phyloP scores from a whole-genome alignment of 1,284 basidiomycete genomes.

The Volvariella surrecta region DNA sequence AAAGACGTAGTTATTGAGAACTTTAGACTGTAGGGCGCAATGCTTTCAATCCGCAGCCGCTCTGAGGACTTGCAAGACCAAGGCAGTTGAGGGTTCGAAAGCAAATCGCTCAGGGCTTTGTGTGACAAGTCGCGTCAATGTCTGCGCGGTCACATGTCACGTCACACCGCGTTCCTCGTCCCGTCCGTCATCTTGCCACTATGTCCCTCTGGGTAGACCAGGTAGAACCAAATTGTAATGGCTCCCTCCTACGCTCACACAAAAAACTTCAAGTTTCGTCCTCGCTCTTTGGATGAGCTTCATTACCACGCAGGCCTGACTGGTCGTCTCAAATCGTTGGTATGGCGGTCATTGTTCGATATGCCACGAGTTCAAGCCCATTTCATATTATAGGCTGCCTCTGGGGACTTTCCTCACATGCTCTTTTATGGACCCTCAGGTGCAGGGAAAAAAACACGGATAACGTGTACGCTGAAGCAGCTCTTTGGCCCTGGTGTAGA shows the following conservation, averaged over 20 bases:
- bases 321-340: constrained; percentile 73
- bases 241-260: neutral
- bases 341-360: constrained; percentile 24
- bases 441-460: constrained; percentile 97
- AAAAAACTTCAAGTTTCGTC: constrained; percentile 60
- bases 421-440: constrained; percentile 97
- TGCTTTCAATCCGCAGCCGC: too few species aligned
- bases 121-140: too few species aligned
- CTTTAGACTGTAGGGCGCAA: neutral
- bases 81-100: too few species aligned
- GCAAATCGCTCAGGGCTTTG: too few species aligned
- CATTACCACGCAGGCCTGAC: constrained; percentile 87
- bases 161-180: too few species aligned
- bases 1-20: neutral
- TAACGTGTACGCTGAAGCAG: constrained; percentile 82
- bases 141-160: too few species aligned
- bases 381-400: constrained; percentile 50
- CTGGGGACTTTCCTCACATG: constrained; percentile 95
- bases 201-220: constrained; percentile 93
- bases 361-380: neutral
- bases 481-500: constrained; percentile 91
- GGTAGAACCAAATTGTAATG: constrained; percentile 27
- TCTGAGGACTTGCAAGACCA: too few species aligned
- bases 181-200: neutral
- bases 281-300: constrained; percentile 76